Conservation (phyloP, 805 yeast species). For the Suhomyces vadensis region DNA sequence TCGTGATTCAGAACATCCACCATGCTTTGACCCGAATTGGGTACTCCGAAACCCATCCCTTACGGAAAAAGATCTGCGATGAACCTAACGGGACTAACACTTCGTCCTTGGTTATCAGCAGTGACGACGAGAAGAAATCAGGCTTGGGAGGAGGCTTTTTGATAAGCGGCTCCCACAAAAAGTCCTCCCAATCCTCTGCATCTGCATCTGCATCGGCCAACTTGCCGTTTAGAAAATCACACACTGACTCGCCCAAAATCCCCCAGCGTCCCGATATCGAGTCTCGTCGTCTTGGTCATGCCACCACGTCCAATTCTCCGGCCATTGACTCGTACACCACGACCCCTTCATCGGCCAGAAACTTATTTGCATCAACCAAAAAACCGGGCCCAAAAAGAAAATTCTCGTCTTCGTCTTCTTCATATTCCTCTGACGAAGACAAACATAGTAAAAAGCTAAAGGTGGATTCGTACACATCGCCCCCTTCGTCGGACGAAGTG, state of each 20-base stretch:
- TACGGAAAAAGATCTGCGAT: constrained; percentile 33
- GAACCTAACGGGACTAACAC: background rate
- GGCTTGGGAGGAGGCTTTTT: constrained; percentile 32
- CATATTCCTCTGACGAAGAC: constrained; percentile 25
- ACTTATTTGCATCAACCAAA: background rate
- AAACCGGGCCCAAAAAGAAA: constrained; percentile 10
- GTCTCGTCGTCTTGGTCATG: constrained; percentile 7
- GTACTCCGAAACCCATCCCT: constrained; percentile 44
- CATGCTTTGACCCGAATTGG: constrained; percentile 44
- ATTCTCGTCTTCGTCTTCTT: constrained; percentile 20
- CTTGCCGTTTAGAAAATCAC: constrained; percentile 16
- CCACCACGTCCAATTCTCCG: constrained; percentile 16
- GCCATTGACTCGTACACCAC: constrained; percentile 6
- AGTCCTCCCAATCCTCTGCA: constrained; percentile 1
- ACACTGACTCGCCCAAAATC: constrained; percentile 25
- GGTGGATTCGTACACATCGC: constrained; percentile 32
- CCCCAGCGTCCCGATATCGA: constrained; percentile 3
- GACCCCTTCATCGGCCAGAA: constrained; percentile 1
- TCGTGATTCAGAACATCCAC: constrained; percentile 35
- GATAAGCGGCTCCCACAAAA: constrained; percentile 17
- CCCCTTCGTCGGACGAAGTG: constrained; percentile 31
- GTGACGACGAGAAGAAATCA: constrained; percentile 26
- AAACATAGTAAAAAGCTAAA: constrained; percentile 17
- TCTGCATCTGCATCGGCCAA: constrained; percentile 2
- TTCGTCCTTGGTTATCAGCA: background rate